Evolutionary conservation across 768 basidiomycete species (phyloP), one percentile per base, ranked within the genome.

Genomic region (Pluteus cervinus): DNA sequence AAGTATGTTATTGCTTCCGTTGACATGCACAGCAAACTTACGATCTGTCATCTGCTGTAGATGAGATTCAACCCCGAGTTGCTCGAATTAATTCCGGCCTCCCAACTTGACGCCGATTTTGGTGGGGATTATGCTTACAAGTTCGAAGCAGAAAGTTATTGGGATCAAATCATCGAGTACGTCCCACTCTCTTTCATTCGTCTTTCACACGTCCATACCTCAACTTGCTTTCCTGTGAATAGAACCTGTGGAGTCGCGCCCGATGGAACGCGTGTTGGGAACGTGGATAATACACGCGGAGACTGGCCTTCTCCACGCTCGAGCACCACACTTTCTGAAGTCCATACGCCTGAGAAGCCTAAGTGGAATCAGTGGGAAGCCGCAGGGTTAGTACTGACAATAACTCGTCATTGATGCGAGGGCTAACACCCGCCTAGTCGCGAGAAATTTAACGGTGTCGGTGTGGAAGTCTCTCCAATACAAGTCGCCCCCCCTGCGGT

Each of bases 21-120:
- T 35, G 23, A 32, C 21, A 34, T 20, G 29, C 14, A 26, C 26
- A 17, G 4, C 18, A 24, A 18, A 22, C 16, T 18, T 11, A 37
- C 21, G 14, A 11, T 14, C 18, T 32, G 17, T 40, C 41, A 15
- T 11, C n/a, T 35, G 10, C 26, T 30, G 7, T 29, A 87, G 84
- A 87, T 92, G 81, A 78, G 82, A 16, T 92, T 93, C 57, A 93
- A 93, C 53, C 88, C 90, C 4, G 72, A 88, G 48, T 66, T 93
- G 4, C 56, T 71, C 25, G 83, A 87, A 42, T 75, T 93, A 29
- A 69, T 91, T 15, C 83, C 87, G 4, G 61, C 58, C 5, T 71
- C 73, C 4, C 89, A 92, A 39, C 73, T 92, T 7, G 88, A 90
- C 52, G 73, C 78, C 1, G 86, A 86, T 46, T 89, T 91, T 54